phyloP scores from a whole-genome alignment of 164 flowering plant genomes.

The Houttuynia cordata region DNA sequence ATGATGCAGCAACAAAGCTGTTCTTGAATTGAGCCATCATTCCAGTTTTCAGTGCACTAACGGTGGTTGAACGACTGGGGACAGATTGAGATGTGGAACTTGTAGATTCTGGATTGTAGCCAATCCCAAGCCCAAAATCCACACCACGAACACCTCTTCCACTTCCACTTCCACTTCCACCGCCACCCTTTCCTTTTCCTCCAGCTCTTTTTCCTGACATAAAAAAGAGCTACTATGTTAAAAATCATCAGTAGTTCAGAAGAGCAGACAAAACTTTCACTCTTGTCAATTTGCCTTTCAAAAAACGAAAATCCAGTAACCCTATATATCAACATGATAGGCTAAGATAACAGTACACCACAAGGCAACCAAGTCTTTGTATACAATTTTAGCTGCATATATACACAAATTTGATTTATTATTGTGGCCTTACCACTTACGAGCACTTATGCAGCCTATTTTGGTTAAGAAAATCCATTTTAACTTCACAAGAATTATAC shows the following conservation, averaged over 20 bases:
- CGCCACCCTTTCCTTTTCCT: constrained; percentile 70
- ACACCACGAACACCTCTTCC: constrained; percentile 96
- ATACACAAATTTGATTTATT: no score
- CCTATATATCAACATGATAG: no score
- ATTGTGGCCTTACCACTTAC: no score
- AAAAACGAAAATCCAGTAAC: neutral
- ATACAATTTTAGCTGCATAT: no score
- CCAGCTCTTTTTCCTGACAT: constrained; percentile 26
- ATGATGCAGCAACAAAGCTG: constrained; percentile 84
- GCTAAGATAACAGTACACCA: no score
- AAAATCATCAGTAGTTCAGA: no score
- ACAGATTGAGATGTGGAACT: constrained; percentile 21
- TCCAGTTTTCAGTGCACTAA: constrained; percentile 60
- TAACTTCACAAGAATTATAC: no score
- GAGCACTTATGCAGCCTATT: no score
- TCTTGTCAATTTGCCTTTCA: neutral
- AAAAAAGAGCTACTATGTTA: neutral
- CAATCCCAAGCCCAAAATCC: constrained; percentile 94
- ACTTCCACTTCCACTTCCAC: constrained; percentile 27
- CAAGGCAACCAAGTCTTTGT: no score
- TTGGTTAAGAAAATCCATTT: no score
- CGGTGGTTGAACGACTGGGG: constrained; percentile 58
- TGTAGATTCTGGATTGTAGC: constrained; percentile 55
- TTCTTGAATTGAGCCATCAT: constrained; percentile 81
- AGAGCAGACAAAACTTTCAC: no score